phyloP scores from a whole-genome alignment of 306 rosid genomes.

The Rosa lucieae region DNA sequence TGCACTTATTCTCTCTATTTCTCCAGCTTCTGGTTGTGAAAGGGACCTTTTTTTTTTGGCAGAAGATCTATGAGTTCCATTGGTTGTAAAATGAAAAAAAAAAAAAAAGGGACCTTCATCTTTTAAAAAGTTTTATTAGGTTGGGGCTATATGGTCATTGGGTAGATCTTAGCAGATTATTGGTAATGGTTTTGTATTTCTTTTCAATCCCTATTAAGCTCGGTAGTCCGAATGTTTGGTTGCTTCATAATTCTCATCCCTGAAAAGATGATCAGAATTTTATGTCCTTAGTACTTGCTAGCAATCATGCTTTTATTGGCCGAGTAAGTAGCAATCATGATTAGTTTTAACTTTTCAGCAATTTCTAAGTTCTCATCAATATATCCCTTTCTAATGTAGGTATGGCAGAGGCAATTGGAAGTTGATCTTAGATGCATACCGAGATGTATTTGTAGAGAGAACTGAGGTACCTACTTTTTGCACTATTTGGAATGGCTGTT shows the following conservation, averaged over 20 bases:
- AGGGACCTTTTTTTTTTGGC: background rate
- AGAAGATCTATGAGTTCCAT: too few species aligned
- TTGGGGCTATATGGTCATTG: background rate
- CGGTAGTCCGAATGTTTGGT: background rate
- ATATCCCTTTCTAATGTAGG: constrained; percentile 37
- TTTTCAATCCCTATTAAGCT: background rate
- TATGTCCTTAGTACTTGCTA: background rate
- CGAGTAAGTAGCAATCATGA: too few species aligned
- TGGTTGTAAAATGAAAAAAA: too few species aligned
- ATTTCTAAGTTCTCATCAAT: constrained; percentile 22
- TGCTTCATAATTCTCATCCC: background rate
- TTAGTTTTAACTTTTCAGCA: background rate
- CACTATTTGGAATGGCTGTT: background rate
- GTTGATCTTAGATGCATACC: constrained; percentile 41
- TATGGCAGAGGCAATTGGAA: constrained; percentile 83
- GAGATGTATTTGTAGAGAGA: constrained; percentile 56
- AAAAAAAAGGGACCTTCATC: too few species aligned
- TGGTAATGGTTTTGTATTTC: background rate
- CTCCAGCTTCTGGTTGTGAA: background rate
- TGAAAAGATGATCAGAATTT: background rate
- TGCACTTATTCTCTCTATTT: background rate
- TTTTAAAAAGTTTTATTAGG: background rate
- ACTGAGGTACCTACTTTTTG: constrained; percentile 50
- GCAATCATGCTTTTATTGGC: too few species aligned
- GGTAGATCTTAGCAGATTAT: background rate